phyloP scores from a whole-genome alignment of 257 asterid genomes.

The Solanum megistacrolobum region DNA sequence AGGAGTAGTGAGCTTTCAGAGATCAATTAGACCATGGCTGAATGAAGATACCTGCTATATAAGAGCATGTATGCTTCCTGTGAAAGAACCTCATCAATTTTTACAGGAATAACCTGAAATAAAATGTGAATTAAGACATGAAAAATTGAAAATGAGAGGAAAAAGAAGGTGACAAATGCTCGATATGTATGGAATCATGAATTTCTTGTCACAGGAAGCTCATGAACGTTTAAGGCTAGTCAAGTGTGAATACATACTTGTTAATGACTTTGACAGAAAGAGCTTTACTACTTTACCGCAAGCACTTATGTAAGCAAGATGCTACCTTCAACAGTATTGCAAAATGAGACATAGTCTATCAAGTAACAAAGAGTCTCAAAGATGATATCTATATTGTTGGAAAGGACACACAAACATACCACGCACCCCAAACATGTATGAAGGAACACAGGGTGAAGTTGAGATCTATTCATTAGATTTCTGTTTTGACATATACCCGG shows the following conservation, averaged over 20 bases:
- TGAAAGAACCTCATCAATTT: conserved; percentile 71
- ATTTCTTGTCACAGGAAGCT: not conserved
- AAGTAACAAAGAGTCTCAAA: not conserved
- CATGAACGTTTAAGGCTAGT: not conserved
- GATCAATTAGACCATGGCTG: not conserved
- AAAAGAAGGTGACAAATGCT: not conserved
- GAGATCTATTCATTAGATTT: not conserved
- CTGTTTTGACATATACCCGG: not conserved
- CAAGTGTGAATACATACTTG: not conserved
- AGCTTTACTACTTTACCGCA: not conserved
- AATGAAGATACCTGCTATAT: conserved; percentile 65
- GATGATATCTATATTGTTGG: not conserved
- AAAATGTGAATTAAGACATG: not conserved
- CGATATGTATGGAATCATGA: not conserved
- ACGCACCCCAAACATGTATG: not conserved
- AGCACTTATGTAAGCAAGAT: not conserved
- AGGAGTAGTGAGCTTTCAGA: not conserved
- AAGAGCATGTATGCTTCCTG: conserved; percentile 96
- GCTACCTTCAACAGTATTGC: not conserved
- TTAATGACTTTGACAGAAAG: not conserved
- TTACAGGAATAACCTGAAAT: conserved; percentile 53
- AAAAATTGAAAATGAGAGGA: not conserved
- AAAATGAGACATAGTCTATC: not conserved
- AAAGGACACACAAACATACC: not conserved
- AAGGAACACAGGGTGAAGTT: not conserved